A percentile compares a stretch with the other conserved stretches of the same genome.
phyloP scores from a whole-genome alignment of 257 asterid species.

The Galeopsis tetrahit region DNA sequence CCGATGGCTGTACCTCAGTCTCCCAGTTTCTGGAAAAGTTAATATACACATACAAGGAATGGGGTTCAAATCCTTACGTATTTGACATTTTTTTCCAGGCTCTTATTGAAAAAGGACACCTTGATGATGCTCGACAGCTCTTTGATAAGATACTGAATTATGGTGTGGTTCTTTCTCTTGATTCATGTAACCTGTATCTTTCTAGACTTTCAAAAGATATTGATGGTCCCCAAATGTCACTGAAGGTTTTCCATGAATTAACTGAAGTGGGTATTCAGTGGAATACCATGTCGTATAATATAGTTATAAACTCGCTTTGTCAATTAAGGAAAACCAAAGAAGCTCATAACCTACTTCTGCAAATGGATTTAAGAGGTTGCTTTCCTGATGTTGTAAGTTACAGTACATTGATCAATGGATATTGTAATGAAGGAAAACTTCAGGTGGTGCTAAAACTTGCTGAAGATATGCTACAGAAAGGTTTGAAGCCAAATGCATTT shows the following conservation, averaged over 20 bases:
- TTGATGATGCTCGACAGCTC: constrained; percentile 67
- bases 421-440: constrained; percentile 65
- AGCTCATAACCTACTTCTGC: constrained; percentile 75
- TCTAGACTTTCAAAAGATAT: constrained; percentile 55
- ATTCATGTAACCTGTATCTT: constrained; percentile 79
- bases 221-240: constrained; percentile 49
- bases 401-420: constrained; percentile 83
- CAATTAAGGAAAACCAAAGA: constrained; percentile 60
- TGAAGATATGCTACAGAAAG: constrained; percentile 64
- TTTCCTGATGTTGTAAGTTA: constrained; percentile 83
- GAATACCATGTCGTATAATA: constrained; percentile 78
- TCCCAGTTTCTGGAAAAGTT: constrained; percentile 69
- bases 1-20: constrained; percentile 47
- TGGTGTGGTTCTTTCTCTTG: constrained; percentile 71
- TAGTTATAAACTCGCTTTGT: constrained; percentile 76
- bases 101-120: constrained; percentile 62
- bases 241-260: constrained; percentile 66
- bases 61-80: constrained; percentile 84
- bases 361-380: constrained; percentile 76
- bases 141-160: constrained; percentile 73
- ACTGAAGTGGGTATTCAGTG: constrained; percentile 72
- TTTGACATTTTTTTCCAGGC: constrained; percentile 82
- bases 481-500: constrained; percentile 73
- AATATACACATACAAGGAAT: constrained; percentile 79
- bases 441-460: constrained; percentile 52